Evolutionary conservation across 2,329 filamentous ascomycete genomes (phyloP), one percentile per base, ranked within the genome.

Genomic region (Cercospora berteroae): DNA sequence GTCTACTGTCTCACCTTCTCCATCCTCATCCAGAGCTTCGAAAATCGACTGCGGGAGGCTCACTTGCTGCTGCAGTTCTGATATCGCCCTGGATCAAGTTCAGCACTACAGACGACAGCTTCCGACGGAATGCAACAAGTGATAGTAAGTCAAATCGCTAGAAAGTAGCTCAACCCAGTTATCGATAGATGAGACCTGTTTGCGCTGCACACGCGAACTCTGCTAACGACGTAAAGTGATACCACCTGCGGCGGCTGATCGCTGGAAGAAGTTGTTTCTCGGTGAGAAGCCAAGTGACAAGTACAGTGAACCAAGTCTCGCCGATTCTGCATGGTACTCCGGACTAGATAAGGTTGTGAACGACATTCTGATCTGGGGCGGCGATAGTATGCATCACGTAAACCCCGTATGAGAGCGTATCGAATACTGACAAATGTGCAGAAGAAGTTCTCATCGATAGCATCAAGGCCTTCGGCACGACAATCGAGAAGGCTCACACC

Each of bases 31-130:
- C 85, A 0, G 79, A 83, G 1, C 75, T 80, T 0, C 55, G 56
- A 66, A 69, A 68, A 29, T 69, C 88, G 20, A 64, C 74, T 0
- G 74, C 86, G 6, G 72, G 76, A 0, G 74, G 74, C 3, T 81
- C 81, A 8, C 77, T 89, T 16, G 81, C 81, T 2, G 86, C 81
- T 3, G 81, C 83, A 0, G 73, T 88, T 7, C 79, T 88, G 6
- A 83, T 89, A 64, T 84, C 83, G 0, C 87, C 88, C 0, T 90
- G 88, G 87, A 79, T 82, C 1, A 81, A 81, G 1, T 84, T 89
- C 68, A 78, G 80, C n/a, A 79, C 78, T 0, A 76, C 81, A 18
- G 81, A 81, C 27, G 75, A 78, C 0, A 81, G 80, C 1, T 82
- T 80, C 56, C 72, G 74, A 6, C 75, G 77, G 8, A 87, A 88